A percentile compares a stretch with the other conserved stretches of the same genome.
Evolutionary conservation across 805 yeast genomes (phyloP).

Genomic region (Myxozyma geophila): DNA sequence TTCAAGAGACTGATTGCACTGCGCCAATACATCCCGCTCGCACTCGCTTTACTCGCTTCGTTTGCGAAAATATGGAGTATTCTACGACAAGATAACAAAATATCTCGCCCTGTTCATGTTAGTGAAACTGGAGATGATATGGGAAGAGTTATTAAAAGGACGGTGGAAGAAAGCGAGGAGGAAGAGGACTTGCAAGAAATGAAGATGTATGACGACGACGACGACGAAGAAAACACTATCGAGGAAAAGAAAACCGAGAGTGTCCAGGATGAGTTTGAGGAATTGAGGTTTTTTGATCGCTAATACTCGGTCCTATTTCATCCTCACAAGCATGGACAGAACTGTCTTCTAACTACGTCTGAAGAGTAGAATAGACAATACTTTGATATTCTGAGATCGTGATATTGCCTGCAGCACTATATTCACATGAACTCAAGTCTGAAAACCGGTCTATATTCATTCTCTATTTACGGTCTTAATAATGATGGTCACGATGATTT

Average conservation of each 20-base stretch:
- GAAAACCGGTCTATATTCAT: too few species aligned
- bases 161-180: not conserved
- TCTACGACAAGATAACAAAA: constrained; percentile 13
- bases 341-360: too few species aligned
- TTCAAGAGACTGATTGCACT: constrained; percentile 24
- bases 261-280: constrained; percentile 1
- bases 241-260: too few species aligned
- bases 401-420: too few species aligned
- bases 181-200: not conserved
- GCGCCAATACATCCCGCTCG: constrained; percentile 25
- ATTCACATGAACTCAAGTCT: too few species aligned
- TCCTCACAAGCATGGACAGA: too few species aligned
- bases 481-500: too few species aligned
- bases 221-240: not conserved
- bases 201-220: constrained; percentile 2
- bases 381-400: too few species aligned
- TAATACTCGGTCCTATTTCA: too few species aligned
- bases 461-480: too few species aligned
- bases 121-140: constrained; percentile 10
- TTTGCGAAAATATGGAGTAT: constrained; percentile 18
- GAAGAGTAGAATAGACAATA: too few species aligned
- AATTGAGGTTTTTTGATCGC: constrained; percentile 9
- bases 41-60: constrained; percentile 23
- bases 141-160: constrained; percentile 8
- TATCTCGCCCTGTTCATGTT: constrained; percentile 17